These are phyloP conservation scores for Cylindrotheca closterium DNA, from an alignment of 108 stramenopile genomes.

Conservation along the genomic window DNA sequence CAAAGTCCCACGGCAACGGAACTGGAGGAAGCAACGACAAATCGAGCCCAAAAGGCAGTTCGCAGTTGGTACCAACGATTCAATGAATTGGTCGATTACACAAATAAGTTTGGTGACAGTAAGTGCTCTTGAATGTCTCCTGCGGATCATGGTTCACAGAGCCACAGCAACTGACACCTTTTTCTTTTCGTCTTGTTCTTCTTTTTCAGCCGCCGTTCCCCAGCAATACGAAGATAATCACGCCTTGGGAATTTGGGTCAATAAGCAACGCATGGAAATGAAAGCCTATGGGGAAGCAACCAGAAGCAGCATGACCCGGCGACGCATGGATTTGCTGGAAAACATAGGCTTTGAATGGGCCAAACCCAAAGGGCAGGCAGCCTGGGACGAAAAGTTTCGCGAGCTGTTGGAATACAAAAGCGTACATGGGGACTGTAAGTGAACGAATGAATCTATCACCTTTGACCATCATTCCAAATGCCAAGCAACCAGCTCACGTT, in stretches of 20 bases:
- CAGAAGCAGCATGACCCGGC: constrained; percentile 43
- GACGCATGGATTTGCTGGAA: constrained; percentile 34
- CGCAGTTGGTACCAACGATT: constrained; percentile 46
- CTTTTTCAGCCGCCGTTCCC: constrained; percentile 43
- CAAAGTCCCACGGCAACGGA: constrained; percentile 15
- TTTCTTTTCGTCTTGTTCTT: background rate
- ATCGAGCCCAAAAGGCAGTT: constrained; percentile 27
- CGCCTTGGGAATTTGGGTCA: constrained; percentile 56
- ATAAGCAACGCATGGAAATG: constrained; percentile 69
- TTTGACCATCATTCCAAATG: no score
- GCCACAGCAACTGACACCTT: background rate
- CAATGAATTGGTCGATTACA: constrained; percentile 36
- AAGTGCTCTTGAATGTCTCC: constrained; percentile 1
- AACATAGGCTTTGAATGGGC: constrained; percentile 58
- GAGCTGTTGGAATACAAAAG: constrained; percentile 39
- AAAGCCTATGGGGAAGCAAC: constrained; percentile 38
- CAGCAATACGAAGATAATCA: constrained; percentile 46
- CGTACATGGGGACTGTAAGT: constrained; percentile 38
- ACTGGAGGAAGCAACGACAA: constrained; percentile 20
- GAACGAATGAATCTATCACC: background rate
- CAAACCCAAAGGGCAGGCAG: constrained; percentile 50
- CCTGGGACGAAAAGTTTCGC: constrained; percentile 54
- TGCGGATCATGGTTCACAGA: background rate
- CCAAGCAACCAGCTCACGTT: no score
- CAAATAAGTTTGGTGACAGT: constrained; percentile 42